Evolutionary conservation across 2,329 filamentous ascomycete species (phyloP).

Genomic region (Dactylonectria estremocensis): DNA sequence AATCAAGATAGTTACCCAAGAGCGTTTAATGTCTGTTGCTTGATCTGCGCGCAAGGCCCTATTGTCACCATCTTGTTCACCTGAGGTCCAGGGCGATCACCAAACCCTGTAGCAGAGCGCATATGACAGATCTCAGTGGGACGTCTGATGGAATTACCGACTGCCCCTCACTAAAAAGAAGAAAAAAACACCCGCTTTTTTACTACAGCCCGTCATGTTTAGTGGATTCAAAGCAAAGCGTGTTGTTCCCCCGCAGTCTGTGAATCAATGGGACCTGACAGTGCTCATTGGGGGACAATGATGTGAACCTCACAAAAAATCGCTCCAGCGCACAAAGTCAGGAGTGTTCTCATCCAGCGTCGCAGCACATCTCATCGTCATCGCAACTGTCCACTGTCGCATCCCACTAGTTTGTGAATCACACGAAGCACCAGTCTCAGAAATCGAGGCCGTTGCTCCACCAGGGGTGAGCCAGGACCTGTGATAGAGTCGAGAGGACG

Average conservation of each 20-base stretch:
- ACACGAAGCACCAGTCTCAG: not conserved
- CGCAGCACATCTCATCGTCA: not conserved
- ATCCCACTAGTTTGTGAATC: not conserved
- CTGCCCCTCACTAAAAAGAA: not conserved
- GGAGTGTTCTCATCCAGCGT: constrained; percentile 3
- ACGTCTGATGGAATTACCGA: no score
- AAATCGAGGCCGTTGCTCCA: no score
- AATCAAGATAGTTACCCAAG: no score
- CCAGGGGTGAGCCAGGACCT: not conserved
- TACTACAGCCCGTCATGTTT: not conserved
- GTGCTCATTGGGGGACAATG: not conserved
- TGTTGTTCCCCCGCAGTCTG: no score
- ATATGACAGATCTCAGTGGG: no score
- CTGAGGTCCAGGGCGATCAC: no score
- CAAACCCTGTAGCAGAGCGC: no score
- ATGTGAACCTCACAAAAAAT: not conserved
- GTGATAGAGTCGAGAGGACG: not conserved
- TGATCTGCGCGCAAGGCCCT: no score
- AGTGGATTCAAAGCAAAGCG: no score
- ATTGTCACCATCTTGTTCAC: no score
- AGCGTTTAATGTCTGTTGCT: no score
- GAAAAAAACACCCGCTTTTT: not conserved
- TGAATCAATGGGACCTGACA: no score
- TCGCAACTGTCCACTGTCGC: not conserved
- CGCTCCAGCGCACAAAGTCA: not conserved